phyloP scores from a whole-genome alignment of 2,329 filamentous ascomycete species.

The Clarireedia sp. region DNA sequence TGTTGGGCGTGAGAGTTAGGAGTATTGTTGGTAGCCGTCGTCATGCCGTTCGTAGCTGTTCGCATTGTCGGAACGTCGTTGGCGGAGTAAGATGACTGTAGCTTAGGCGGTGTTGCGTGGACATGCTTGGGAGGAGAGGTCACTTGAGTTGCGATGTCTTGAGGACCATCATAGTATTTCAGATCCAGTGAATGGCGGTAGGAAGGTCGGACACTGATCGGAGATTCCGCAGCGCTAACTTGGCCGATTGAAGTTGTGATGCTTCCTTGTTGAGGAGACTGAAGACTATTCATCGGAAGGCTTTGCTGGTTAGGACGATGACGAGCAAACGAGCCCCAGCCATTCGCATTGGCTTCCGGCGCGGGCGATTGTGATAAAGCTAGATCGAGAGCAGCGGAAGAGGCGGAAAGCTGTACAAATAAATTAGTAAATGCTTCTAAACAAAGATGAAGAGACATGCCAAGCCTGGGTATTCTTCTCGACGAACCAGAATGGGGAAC shows the following conservation, averaged over 20 bases:
- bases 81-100: conserved; percentile 83
- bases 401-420: conserved; percentile 62
- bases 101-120: conserved; percentile 60
- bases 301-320: conserved; percentile 42
- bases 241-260: conserved; percentile 32
- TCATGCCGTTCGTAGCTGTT: conserved; percentile 32
- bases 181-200: conserved; percentile 53
- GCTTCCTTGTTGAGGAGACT: conserved; percentile 28
- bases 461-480: conserved; percentile 35
- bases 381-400: conserved; percentile 73
- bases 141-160: conserved; percentile 23
- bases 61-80: conserved; percentile 85
- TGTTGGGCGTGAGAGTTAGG: conserved; percentile 53
- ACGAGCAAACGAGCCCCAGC: conserved; percentile 28
- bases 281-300: conserved; percentile 23
- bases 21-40: conserved; percentile 19
- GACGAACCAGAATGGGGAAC: conserved; percentile 76
- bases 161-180: conserved; percentile 35
- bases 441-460: conserved; percentile 21
- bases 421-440: conserved; percentile 31
- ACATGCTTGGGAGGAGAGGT: conserved; percentile 39
- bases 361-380: conserved; percentile 61
- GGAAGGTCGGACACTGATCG: conserved; percentile 40
- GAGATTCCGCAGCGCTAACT: conserved; percentile 34
- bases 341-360: conserved; percentile 40